Conservation (phyloP, 441 rosid genomes). For the Euphorbia schlechtendalii region DNA sequence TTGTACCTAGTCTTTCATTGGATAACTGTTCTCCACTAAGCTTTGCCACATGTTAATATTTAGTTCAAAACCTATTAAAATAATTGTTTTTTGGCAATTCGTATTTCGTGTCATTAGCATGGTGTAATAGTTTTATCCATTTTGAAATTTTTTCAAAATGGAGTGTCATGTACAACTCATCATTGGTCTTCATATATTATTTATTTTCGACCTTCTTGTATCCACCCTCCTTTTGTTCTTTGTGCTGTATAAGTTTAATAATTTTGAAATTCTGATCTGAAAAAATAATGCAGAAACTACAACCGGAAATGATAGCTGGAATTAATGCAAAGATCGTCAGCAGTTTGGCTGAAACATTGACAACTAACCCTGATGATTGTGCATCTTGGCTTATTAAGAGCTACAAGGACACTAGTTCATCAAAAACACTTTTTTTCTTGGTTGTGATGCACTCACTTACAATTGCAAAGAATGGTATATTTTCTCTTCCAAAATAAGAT, state of each 20-base stretch:
- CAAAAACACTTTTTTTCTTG: conserved; percentile 70
- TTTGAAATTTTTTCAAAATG: not conserved
- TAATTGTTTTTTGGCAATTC: not conserved
- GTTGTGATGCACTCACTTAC: conserved; percentile 62
- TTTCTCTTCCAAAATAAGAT: conserved; percentile 8
- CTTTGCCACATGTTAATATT: not conserved
- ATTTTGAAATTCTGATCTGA: conserved; percentile 22
- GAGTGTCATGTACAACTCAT: not conserved
- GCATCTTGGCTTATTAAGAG: conserved; percentile 54
- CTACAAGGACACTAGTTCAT: conserved; percentile 39
- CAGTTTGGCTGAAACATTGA: conserved; percentile 52
- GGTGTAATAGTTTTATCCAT: conserved; percentile 6
- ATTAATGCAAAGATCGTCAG: conserved; percentile 59
- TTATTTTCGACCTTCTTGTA: not conserved
- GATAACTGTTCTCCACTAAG: not conserved
- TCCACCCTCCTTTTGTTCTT: not conserved
- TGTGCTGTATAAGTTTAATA: conserved; percentile 17
- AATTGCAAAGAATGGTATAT: conserved; percentile 36
- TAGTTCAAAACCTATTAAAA: not conserved
- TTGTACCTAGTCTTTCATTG: not conserved
- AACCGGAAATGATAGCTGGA: conserved; percentile 37
- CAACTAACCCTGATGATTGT: conserved; percentile 41
- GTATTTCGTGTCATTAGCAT: not conserved
- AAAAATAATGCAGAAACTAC: conserved; percentile 46
- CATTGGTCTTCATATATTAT: not conserved